These are phyloP conservation scores for Tolypocladium sp. DNA, from an alignment of 2,329 filamentous ascomycete genomes.

Conservation along the genomic window DNA sequence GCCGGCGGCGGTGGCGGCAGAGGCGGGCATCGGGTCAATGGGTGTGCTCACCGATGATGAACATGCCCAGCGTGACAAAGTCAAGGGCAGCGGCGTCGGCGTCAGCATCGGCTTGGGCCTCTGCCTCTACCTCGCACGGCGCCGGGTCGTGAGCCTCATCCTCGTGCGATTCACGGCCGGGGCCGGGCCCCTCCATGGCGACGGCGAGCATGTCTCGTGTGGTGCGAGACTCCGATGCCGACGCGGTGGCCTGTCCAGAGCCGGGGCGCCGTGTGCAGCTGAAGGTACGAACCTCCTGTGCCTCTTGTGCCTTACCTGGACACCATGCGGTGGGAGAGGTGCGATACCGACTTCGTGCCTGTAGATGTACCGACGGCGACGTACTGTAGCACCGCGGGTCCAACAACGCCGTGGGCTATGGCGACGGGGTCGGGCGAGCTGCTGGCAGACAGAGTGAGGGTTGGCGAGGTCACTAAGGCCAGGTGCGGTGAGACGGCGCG, in stretches of 20 bases:
- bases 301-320: background rate
- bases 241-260: background rate
- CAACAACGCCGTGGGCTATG: background rate
- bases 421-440: background rate
- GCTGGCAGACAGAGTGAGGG: background rate
- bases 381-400: background rate
- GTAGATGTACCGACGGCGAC: background rate
- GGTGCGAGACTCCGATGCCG: background rate
- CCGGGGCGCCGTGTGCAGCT: background rate
- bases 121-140: background rate
- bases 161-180: background rate
- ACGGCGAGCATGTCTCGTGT: background rate
- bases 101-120: background rate
- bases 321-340: background rate
- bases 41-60: constrained; percentile 56
- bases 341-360: background rate
- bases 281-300: background rate
- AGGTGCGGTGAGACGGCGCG: background rate
- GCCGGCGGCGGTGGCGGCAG: background rate
- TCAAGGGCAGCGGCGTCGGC: constrained; percentile 29
- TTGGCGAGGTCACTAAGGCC: background rate
- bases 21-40: background rate
- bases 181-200: background rate
- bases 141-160: background rate
- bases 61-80: constrained; percentile 65